Conservation (phyloP, 805 yeast genomes). For the Candida hungchunana region DNA sequence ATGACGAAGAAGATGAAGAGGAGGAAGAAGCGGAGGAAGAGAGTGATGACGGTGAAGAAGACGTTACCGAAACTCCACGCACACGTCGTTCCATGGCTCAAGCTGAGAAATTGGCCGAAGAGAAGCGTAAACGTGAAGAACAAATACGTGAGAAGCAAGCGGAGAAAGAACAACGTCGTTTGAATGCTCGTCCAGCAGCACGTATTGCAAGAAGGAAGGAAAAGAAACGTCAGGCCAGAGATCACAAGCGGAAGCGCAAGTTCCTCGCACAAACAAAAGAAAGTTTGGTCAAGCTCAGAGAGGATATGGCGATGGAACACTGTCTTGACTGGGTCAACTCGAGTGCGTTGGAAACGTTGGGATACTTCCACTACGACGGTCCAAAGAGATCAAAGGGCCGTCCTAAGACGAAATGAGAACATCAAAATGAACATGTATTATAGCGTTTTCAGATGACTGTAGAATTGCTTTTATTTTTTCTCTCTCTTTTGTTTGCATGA, state of each 20-base stretch:
- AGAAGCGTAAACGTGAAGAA: conserved; percentile 16
- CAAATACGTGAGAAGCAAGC: conserved; percentile 11
- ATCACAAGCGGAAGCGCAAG: conserved; percentile 30
- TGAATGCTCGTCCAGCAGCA: conserved; percentile 30
- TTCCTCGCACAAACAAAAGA: conserved; percentile 24
- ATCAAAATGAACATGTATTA: no score
- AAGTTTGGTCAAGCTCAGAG: conserved; percentile 31
- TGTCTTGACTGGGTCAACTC: conserved; percentile 62
- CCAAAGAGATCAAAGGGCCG: conserved; percentile 16
- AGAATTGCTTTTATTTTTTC: no score
- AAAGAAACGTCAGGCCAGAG: conserved; percentile 29
- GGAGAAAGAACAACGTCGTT: conserved; percentile 21
- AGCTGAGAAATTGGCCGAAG: conserved; percentile 19
- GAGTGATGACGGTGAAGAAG: conserved; percentile 10
- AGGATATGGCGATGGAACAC: conserved; percentile 40
- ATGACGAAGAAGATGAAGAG: conserved; percentile 12
- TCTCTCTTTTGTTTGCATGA: no score
- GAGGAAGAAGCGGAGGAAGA: conserved; percentile 14
- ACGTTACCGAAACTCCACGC: conserved; percentile 19
- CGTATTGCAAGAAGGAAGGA: conserved; percentile 35
- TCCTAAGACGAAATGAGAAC: no score
- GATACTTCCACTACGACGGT: conserved; percentile 55
- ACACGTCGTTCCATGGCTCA: conserved; percentile 26
- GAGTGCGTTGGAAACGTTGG: conserved; percentile 47
- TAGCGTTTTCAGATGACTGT: no score